Percentiles rank a stretch among this genome's conserved stretches.
These are phyloP conservation scores for Inga oerstediana DNA, from an alignment of 306 rosid genomes.

Conservation along the genomic window DNA sequence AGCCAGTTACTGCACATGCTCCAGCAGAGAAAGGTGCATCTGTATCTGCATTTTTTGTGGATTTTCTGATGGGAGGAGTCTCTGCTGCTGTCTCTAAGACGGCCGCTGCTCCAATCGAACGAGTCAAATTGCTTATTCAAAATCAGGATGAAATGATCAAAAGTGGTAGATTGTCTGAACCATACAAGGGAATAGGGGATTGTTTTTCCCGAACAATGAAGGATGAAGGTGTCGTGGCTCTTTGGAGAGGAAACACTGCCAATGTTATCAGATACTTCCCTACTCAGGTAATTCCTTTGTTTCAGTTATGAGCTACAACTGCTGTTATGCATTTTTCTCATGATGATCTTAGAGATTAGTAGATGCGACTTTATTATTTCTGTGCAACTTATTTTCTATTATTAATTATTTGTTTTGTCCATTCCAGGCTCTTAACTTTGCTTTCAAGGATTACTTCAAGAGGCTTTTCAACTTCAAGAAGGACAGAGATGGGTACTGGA, in stretches of 20 bases:
- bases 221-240: conserved; percentile 77
- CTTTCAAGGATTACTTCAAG: conserved; percentile 93
- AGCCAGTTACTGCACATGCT: conserved; percentile 54
- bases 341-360: background rate
- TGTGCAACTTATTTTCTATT: background rate
- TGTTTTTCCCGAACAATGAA: conserved; percentile 84
- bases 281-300: conserved; percentile 59
- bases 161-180: conserved; percentile 76
- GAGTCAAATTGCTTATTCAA: conserved; percentile 77
- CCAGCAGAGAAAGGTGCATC: conserved; percentile 70
- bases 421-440: conserved; percentile 82
- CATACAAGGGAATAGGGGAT: conserved; percentile 82
- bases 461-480: conserved; percentile 88
- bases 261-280: conserved; percentile 92
- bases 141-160: conserved; percentile 91
- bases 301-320: background rate
- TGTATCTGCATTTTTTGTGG: conserved; percentile 52
- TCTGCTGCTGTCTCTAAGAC: conserved; percentile 94
- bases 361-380: background rate
- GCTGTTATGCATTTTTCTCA: conserved; percentile 17
- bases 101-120: conserved; percentile 94
- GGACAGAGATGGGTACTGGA: conserved; percentile 89
- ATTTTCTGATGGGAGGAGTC: conserved; percentile 93
- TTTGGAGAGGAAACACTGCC: conserved; percentile 96
- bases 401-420: background rate